Percentiles rank a stretch among this genome's conserved stretches.
Conservation (phyloP, 768 basidiomycete species). For the Candolleomyces efflorescens region DNA sequence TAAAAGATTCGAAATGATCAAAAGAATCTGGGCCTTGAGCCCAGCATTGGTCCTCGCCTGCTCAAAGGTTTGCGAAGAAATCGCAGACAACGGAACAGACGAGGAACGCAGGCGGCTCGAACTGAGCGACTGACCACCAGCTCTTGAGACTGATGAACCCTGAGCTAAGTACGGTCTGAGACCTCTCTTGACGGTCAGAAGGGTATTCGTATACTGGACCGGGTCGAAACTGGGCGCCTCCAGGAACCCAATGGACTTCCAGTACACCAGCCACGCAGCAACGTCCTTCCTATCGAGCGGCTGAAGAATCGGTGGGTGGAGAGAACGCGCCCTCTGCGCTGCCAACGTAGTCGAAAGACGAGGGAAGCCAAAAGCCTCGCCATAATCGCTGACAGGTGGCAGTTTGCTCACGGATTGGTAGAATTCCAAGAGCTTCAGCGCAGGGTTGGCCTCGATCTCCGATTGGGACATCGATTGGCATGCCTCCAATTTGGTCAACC, state of each 20-base stretch:
- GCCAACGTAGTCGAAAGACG: conserved; percentile 12
- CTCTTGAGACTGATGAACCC: neutral
- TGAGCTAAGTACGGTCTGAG: neutral
- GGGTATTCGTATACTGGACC: neutral
- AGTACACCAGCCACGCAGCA: conserved; percentile 13
- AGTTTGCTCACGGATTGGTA: conserved; percentile 16
- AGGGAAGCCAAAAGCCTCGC: conserved; percentile 20
- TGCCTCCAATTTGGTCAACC: conserved; percentile 25
- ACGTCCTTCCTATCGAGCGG: conserved; percentile 12
- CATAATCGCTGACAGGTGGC: conserved; percentile 7
- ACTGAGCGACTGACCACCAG: neutral
- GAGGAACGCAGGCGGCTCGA: neutral
- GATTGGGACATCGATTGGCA: neutral
- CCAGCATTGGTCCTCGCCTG: neutral
- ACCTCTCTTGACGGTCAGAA: neutral
- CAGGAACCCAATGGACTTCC: conserved; percentile 7
- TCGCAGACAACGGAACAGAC: neutral
- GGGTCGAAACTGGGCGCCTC: neutral
- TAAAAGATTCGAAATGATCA: neutral
- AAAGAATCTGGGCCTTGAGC: neutral
- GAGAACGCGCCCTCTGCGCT: conserved; percentile 5
- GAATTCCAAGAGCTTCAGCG: conserved; percentile 24
- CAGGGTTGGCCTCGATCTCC: conserved; percentile 16
- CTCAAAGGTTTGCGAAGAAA: neutral
- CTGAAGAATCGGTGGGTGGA: neutral